Evolutionary conservation across 2,329 filamentous ascomycete species (phyloP), one percentile per base, ranked within the genome.

Genomic region (Pestalotiopsis sp.): DNA sequence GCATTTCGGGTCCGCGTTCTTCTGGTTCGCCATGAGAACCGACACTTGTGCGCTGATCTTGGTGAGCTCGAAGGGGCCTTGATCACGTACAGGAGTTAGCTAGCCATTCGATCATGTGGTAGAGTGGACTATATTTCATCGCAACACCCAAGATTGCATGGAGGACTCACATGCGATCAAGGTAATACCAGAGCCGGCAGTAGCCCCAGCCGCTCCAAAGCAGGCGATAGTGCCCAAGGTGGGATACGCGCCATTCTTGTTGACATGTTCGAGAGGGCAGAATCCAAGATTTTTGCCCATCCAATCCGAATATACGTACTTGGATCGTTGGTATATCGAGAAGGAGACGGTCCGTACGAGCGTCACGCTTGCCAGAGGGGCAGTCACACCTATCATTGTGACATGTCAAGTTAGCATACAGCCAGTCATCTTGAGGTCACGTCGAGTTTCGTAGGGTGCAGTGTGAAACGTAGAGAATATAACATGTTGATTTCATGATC

Each of bases 21-120:
- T 84, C 72, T 87, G 84, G 68, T 86, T 84, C 20, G 91, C 91
- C 83, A 95, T 89, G 69, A 95, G 83, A 12, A 94, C 92, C 1
- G 93, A 94, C 23, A 96, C 92, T 79, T 97, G 93, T 17, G 93
- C 93, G 78, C 92, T 95, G 69, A 96, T 85, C 80, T 97, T 97
- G n/a, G 93, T 95, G 79, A 97, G 86, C 80, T 97, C 93, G 77
- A 97, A 97, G 1, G 93, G 93, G 76, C 90, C 90, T 92, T 61
- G n/a, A 9, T 20, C 23, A 52, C 41, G 69, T 38, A 69, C 3
- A 23, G 17, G 23, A 36, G 57, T 36, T 45, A 60, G 52, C 65
- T 56, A 68, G 67, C n/a, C 56, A 65, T 25, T 31, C 17, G 38
- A 58, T 20, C 25, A 31, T 1, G 3, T 56, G 13, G 13, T 5